Base-by-base conservation (phyloP, 2,329 filamentous ascomycete genomes). In the Colletotrichum lentis region DNA sequence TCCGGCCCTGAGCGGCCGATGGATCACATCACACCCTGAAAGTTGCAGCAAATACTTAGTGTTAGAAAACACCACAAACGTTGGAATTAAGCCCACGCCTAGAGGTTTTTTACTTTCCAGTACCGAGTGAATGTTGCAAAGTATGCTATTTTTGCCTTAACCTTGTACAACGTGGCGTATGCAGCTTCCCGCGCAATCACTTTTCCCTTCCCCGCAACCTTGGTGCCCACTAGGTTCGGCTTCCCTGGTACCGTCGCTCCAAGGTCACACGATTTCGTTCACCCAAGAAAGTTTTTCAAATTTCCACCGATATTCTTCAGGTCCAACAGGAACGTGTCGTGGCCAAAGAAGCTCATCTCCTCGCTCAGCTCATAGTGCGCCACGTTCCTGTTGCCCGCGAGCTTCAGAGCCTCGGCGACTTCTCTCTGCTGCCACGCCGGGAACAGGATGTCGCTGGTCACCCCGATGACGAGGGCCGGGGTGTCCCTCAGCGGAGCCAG, bases 391-490 rank as follows among this genome's bases (percentile, higher is more conserved):
- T 97, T 98, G 0, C 96, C 96, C 0, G 86, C 87, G 41, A 87
- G 85, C 68, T 89, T 87, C 71, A 99, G 82, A 3, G 95, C 91
- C 75, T 95, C 90, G 3, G 94, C 95, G 70, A 99, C 90, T 79
- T 99, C 96, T 61, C 92, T 88, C 82, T 99, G 96, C 81, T 99
- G 96, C 95, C 96, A 99, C 0, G 96, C 94, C 0, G 96, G 96
- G 80, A 99, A 99, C 43, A 99, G 82, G 57, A 97, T 98, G 76
- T 99, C 96, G 73, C 93, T 97, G 0, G 93, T 93, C 4, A 98
- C 96, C 41, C 96, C 96, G 82, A 99, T 90, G 12, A 99, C 92
- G 24, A 99, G 84, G 0, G 93, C 91, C 0, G 93, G 92, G 57
- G 90, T 95, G 69, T 94, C 85, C 62, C 90, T 88, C 61, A 98